Base-by-base conservation (phyloP, 2,329 filamentous ascomycete genomes). In the Neonectria coccinea region DNA sequence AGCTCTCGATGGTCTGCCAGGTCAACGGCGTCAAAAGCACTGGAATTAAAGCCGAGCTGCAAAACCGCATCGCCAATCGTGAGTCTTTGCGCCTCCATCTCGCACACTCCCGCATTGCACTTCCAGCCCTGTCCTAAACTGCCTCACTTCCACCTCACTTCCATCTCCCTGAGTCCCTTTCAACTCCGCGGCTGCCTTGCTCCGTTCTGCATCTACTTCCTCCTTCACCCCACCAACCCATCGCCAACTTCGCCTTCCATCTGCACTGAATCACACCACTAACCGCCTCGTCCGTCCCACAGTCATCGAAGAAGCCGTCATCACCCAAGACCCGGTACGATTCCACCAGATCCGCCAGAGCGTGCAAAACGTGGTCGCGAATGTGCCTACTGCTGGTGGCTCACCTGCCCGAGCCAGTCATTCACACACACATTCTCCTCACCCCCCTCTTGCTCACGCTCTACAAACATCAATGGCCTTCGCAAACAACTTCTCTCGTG, bases 1-100 rank as follows among this genome's bases (percentile, higher is more conserved):
- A 94, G 73, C 86, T 97, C 53, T 92, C 93, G 73, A 85, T 85
- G 56, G 90, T 98, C 69, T 92, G 95, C 75, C 86, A 88, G 67
- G 83, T 87, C 65, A 92, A 97, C 80, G 87, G 89, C 51, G 83
- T 97, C 39, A 86, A 88, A 69, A 91, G 92, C 65, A 92, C 91
- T 29, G 96, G 96, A 20, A 91, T 96, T 74, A 99, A 99, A 83
- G 88, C 89, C 36, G 87, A 92, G 45, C 83, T 98, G 64, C 94
- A 97, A 79, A 82, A 83, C 63, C 90, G 95, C 73, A 92, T 97
- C 66, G 88, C 91, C 67, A 83, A 88, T 64, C 87, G 96, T 98
- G 84, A 80, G 92, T 88, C 41, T 58, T 58, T 36, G 20, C 39
- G 9, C 39, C 36, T 33, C 11, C 31, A 39, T 25, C 16, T 31